These are phyloP conservation scores for Bruguiera sexangula DNA, from an alignment of 345 rosid species.

Conservation along the genomic window DNA sequence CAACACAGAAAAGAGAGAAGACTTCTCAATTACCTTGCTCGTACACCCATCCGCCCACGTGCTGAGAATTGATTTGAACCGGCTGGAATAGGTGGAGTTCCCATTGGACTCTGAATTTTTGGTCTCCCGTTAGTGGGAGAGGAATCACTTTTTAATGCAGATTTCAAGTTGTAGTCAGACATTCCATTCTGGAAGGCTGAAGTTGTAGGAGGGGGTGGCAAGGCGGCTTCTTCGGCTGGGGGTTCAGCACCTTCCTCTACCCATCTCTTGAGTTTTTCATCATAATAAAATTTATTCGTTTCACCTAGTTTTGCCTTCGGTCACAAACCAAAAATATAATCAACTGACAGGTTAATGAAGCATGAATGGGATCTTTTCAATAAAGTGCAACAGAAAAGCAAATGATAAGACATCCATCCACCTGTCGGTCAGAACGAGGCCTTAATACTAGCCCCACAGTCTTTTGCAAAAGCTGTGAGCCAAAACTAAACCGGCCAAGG, in stretches of 20 bases:
- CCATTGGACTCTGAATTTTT: conserved; percentile 44
- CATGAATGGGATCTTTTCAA: not conserved
- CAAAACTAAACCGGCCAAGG: conserved; percentile 74
- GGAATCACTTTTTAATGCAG: conserved; percentile 50
- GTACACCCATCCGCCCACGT: conserved; percentile 83
- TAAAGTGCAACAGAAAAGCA: conserved; percentile 10
- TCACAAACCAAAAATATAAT: conserved; percentile 19
- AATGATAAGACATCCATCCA: conserved; percentile 18
- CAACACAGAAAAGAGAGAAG: not conserved
- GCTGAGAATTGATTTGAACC: conserved; percentile 83
- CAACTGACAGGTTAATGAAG: not conserved
- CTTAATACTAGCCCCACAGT: conserved; percentile 79
- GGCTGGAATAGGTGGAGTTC: conserved; percentile 79
- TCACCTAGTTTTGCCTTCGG: conserved; percentile 94
- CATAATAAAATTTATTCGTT: conserved; percentile 80
- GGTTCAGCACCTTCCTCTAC: conserved; percentile 93
- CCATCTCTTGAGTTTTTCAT: conserved; percentile 96
- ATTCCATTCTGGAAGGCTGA: conserved; percentile 62
- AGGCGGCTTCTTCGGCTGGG: conserved; percentile 73
- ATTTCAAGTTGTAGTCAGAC: conserved; percentile 58
- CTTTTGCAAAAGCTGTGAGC: conserved; percentile 72
- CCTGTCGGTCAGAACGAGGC: conserved; percentile 79
- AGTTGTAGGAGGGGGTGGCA: conserved; percentile 86
- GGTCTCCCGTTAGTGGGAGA: conserved; percentile 52
- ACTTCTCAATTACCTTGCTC: conserved; percentile 58